A percentile compares a stretch with the other conserved stretches of the same genome.
These are phyloP conservation scores for Aspergillus ellipticus DNA, from an alignment of 495 filamentous ascomycete genomes.

Conservation along the genomic window DNA sequence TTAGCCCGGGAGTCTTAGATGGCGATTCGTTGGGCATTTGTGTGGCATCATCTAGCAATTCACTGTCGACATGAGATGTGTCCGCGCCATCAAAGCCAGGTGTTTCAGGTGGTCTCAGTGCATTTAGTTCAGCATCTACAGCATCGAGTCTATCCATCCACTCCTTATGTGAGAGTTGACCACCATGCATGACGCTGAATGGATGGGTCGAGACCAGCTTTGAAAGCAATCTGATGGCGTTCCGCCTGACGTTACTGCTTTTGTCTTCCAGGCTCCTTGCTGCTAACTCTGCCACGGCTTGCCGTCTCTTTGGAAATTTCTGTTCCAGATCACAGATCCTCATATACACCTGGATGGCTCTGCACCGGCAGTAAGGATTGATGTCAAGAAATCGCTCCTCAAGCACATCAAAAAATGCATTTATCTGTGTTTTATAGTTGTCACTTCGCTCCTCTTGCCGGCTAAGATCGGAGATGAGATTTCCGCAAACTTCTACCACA, in stretches of 20 bases:
- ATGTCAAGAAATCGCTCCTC: constrained; percentile 95
- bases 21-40: constrained; percentile 64
- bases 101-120: constrained; percentile 72
- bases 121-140: constrained; percentile 76
- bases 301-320: constrained; percentile 90
- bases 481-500: constrained; percentile 97
- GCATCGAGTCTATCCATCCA: constrained; percentile 77
- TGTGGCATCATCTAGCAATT: constrained; percentile 86
- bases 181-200: constrained; percentile 87
- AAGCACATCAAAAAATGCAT: constrained; percentile 92
- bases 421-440: constrained; percentile 88
- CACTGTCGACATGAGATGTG: constrained; percentile 63
- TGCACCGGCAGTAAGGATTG: constrained; percentile 92
- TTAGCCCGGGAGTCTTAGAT: constrained; percentile 58
- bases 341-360: constrained; percentile 89
- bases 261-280: constrained; percentile 91
- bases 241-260: constrained; percentile 93
- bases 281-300: constrained; percentile 80
- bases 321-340: constrained; percentile 88
- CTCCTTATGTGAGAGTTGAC: constrained; percentile 75
- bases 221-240: constrained; percentile 88
- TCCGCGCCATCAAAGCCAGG: constrained; percentile 64
- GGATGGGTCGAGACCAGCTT: constrained; percentile 89
- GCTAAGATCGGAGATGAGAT: constrained; percentile 84
- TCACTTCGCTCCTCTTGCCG: constrained; percentile 87